phyloP scores from a whole-genome alignment of 176 grass and related monocot species.

The Ensete ventricosum region DNA sequence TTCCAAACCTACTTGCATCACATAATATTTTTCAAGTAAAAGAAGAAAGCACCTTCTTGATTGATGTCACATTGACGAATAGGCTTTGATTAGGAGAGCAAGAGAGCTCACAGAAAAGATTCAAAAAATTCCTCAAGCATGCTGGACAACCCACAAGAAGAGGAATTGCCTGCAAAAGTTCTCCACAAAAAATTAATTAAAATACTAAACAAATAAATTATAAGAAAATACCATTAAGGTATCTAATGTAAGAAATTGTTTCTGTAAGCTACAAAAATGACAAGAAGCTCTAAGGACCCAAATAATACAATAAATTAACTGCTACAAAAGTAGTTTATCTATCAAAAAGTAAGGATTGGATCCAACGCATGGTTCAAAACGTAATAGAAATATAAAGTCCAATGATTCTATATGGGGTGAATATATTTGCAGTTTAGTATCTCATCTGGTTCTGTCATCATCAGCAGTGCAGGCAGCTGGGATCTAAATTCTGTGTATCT shows the following conservation, averaged over 20 bases:
- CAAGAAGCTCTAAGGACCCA: too few species aligned
- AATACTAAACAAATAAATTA: conserved; percentile 22
- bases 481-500: too few species aligned
- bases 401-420: too few species aligned
- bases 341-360: too few species aligned
- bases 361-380: too few species aligned
- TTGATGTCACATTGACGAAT: conserved; percentile 93
- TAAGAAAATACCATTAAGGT: background rate
- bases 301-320: too few species aligned
- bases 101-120: conserved; percentile 84
- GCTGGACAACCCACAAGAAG: conserved; percentile 99
- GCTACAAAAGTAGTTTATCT: too few species aligned
- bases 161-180: conserved; percentile 69
- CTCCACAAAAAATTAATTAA: conserved; percentile 6
- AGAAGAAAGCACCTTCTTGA: conserved; percentile 49
- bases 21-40: conserved; percentile 6
- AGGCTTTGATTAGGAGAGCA: conserved; percentile 96
- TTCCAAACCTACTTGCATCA: background rate
- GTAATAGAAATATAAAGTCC: too few species aligned
- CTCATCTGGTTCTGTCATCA: too few species aligned
- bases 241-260: too few species aligned
- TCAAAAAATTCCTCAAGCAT: conserved; percentile 97
- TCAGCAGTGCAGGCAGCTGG: too few species aligned
- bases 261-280: background rate
- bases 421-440: too few species aligned